These are phyloP conservation scores for Pyropia haitanensis DNA, from an alignment of 23 red algal genomes.

Conservation along the genomic window DNA sequence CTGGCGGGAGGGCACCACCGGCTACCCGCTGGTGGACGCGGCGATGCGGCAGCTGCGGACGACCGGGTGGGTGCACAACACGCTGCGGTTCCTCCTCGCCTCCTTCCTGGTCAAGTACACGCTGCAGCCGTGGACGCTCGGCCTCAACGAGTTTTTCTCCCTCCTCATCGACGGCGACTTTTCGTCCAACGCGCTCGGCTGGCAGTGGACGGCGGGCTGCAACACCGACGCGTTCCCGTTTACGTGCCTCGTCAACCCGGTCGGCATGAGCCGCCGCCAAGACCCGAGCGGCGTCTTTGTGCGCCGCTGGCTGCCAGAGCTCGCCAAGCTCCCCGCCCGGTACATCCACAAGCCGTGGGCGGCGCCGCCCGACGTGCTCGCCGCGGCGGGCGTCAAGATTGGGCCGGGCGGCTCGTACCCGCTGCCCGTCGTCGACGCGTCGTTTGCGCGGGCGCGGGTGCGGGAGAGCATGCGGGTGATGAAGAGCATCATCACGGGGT, in stretches of 20 bases:
- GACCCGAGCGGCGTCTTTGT: slow-evolving; percentile 45
- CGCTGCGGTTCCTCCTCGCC: slow-evolving; percentile 73
- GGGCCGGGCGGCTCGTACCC: slow-evolving; percentile 60
- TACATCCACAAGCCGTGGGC: slow-evolving; percentile 78
- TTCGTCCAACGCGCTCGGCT: slow-evolving; percentile 74
- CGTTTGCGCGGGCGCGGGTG: slow-evolving; percentile 47
- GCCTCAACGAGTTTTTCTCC: slow-evolving; percentile 50
- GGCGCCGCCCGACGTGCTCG: slow-evolving; percentile 45
- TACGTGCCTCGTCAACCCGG: slow-evolving; percentile 79
- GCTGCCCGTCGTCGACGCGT: slow-evolving; percentile 45
- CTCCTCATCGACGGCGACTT: slow-evolving; percentile 84
- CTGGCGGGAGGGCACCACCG: slow-evolving; percentile 66
- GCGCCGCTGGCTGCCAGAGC: slow-evolving; percentile 74
- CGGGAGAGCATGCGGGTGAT: slow-evolving; percentile 55
- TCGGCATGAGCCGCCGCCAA: slow-evolving; percentile 38
- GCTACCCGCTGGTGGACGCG: slow-evolving; percentile 97
- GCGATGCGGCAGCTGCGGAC: slow-evolving; percentile 81
- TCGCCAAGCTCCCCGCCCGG: slow-evolving; percentile 32
- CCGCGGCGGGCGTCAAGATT: slow-evolving; percentile 51
- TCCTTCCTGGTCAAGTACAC: slow-evolving; percentile 88
- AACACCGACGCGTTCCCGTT: slow-evolving; percentile 77
- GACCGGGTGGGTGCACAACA: slow-evolving; percentile 91
- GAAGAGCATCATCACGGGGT: slow-evolving; percentile 30
- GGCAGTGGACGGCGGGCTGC: slow-evolving; percentile 90
- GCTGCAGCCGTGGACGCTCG: slow-evolving; percentile 85